Conservation (phyloP, 176 grass and related monocot genomes). For the Carex parvula region DNA sequence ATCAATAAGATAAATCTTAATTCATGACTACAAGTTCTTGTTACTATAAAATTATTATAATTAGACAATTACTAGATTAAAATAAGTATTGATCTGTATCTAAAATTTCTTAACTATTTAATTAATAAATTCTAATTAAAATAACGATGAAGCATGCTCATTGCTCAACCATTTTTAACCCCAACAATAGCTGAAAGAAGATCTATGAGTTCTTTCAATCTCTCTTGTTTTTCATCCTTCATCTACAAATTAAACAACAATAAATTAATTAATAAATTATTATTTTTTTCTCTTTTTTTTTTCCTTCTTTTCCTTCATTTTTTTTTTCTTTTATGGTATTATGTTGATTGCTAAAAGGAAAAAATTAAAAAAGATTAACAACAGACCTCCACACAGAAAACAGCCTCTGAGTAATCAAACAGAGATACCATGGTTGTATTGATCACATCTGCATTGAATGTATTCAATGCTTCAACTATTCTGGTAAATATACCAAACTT, state of each 20-base stretch:
- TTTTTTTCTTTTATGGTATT: not conserved
- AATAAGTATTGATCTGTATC: not conserved
- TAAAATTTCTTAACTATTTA: not conserved
- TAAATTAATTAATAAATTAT: not conserved
- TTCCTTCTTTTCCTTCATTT: too few relatives aligned
- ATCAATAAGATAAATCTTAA: not conserved
- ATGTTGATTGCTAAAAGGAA: not conserved
- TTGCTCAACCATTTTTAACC: slow-evolving; percentile 35
- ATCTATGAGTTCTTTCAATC: slow-evolving; percentile 43
- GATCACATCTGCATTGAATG: slow-evolving; percentile 43
- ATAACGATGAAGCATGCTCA: not conserved
- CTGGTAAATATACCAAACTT: slow-evolving; percentile 48
- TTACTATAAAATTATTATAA: not conserved
- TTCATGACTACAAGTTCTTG: not conserved
- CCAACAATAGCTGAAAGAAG: slow-evolving; percentile 53
- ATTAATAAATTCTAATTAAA: not conserved
- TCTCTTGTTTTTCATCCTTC: slow-evolving; percentile 56
- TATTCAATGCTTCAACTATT: slow-evolving; percentile 60
- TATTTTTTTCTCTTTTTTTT: too few relatives aligned
- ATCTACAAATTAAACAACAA: slow-evolving; percentile 42
- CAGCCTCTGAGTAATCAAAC: slow-evolving; percentile 48
- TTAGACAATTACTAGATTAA: not conserved
- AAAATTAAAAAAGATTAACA: not conserved
- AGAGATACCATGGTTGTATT: slow-evolving; percentile 53
- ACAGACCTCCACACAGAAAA: slow-evolving; percentile 60